Evolutionary conservation across 257 asterid species (phyloP).

Genomic region (Haberlea rhodopensis): DNA sequence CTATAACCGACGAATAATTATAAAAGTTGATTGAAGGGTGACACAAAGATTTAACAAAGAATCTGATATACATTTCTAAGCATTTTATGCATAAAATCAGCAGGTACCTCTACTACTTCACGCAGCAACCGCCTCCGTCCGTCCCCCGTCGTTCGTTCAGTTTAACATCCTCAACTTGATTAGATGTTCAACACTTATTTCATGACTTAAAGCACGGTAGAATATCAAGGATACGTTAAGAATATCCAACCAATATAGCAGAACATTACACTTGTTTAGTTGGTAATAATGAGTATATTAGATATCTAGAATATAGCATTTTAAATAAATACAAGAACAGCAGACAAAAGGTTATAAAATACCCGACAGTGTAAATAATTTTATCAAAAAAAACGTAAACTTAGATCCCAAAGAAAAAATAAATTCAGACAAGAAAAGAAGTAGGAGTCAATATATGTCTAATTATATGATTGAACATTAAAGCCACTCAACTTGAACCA

Average conservation of each 20-base stretch:
- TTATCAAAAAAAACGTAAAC: neutral
- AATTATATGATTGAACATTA: too few relatives aligned
- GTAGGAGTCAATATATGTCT: too few relatives aligned
- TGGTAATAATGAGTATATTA: too few relatives aligned
- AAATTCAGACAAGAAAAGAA: too few relatives aligned
- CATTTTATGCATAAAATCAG: neutral
- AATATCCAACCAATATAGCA: neutral
- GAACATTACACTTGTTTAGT: neutral
- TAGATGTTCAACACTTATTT: neutral
- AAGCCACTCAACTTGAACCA: neutral
- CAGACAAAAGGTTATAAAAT: too few relatives aligned
- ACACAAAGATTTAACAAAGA: neutral
- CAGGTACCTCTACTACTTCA: too few relatives aligned
- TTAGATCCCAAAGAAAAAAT: neutral
- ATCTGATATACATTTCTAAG: neutral
- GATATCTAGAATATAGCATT: too few relatives aligned
- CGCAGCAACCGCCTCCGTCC: too few relatives aligned
- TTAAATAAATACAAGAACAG: too few relatives aligned
- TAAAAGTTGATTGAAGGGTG: neutral
- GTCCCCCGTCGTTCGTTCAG: neutral
- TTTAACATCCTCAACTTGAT: neutral
- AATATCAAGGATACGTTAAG: neutral
- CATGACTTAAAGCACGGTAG: neutral
- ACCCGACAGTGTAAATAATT: too few relatives aligned
- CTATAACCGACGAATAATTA: neutral